Base-by-base conservation (phyloP, 2,329 filamentous ascomycete genomes). In the Ilyonectria sp. region DNA sequence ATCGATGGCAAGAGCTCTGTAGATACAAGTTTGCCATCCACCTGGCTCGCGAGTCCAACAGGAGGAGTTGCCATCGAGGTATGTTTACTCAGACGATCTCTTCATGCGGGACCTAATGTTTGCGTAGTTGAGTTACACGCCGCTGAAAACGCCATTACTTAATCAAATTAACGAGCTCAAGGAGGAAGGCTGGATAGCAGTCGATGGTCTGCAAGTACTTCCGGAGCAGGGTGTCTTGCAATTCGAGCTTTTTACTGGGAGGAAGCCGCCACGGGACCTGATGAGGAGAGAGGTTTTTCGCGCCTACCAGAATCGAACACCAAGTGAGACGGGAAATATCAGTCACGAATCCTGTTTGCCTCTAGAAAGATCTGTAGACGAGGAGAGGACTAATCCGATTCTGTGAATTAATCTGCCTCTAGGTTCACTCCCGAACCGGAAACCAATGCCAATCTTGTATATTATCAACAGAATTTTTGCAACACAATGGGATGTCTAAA, bases 211-310 rank as follows among this genome's bases (percentile, higher is more conserved):
- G 13, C 87, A 90, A 69, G 85, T 90, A 60, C 80, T 91, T 10
- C 86, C 87, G 1, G 89, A 91, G 75, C 88, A 90, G 74, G 89
- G 86, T 0, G 87, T 88, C 77, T 87, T 88, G 3, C 89, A 90
- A 70, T 91, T 90, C 72, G 89, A 91, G 76, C 78, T 90, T 8
- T 89, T 90, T 75, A 90, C 89, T 1, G 88, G 87, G 4, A 83
- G 88, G 49, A 83, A 87, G 70, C 88, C 88, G 19, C 89, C 89
- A 9, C 81, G 86, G 15, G 80, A 83, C 46, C 75, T 88, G 23
- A 91, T 91, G 89, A 46, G 63, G 43, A 54, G 58, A 19, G 57
- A 60, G 53, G 53, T 68, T 11, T 17, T 67, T 1, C 57, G 29
- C 6, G 60, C 60, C 3, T 67, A 65, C 31, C 44, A 61, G 11